A percentile compares a stretch with the other conserved stretches of the same genome.
Conservation (phyloP, 495 filamentous ascomycete genomes). For the Articulospora tetracladia region DNA sequence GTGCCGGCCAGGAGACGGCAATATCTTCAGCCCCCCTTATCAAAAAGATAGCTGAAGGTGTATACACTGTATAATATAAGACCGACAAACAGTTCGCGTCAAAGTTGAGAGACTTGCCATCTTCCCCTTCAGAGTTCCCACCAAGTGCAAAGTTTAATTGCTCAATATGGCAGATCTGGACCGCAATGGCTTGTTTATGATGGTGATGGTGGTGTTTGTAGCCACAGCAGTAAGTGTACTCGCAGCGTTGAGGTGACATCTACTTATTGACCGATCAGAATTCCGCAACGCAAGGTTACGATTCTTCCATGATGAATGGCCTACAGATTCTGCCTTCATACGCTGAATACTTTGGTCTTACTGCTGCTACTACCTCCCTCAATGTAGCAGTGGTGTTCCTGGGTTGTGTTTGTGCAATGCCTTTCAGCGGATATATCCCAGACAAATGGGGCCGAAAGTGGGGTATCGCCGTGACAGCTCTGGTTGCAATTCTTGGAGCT, state of each 20-base stretch:
- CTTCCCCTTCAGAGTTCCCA: too few relatives aligned
- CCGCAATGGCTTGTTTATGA: neutral
- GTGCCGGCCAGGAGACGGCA: too few relatives aligned
- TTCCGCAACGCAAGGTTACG: conserved; percentile 33
- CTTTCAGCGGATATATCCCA: conserved; percentile 5
- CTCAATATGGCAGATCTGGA: neutral
- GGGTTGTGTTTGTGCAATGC: conserved; percentile 3
- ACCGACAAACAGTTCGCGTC: neutral
- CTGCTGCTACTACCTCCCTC: conserved; percentile 14
- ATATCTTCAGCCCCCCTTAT: too few relatives aligned
- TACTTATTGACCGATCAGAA: neutral
- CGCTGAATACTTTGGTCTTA: conserved; percentile 45
- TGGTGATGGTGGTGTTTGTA: neutral
- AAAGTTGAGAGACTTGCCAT: neutral
- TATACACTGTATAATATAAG: too few relatives aligned
- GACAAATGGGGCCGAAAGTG: conserved; percentile 34
- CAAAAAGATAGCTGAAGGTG: too few relatives aligned
- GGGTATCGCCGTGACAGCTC: conserved; percentile 37
- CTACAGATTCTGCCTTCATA: conserved; percentile 48
- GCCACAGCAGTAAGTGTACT: neutral
- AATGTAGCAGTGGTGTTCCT: conserved; percentile 17
- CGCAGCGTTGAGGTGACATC: too few relatives aligned
- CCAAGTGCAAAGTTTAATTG: too few relatives aligned
- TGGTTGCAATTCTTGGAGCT: conserved; percentile 37
- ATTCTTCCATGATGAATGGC: conserved; percentile 43